phyloP scores from a whole-genome alignment of 352 stramenopile species.

The Sclerospora graminicola region DNA sequence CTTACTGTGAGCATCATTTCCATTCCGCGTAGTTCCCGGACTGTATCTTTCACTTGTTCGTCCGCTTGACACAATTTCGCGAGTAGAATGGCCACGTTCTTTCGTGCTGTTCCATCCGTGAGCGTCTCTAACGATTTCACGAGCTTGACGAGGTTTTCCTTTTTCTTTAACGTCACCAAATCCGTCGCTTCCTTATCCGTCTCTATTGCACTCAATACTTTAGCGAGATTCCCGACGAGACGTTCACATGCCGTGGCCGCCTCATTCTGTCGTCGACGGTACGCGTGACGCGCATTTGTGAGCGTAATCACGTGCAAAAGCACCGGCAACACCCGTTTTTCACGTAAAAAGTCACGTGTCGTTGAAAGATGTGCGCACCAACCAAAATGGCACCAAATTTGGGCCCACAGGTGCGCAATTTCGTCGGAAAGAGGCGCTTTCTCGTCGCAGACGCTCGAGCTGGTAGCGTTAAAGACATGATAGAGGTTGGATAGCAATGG shows the following conservation, averaged over 20 bases:
- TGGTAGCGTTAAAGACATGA: too few species aligned
- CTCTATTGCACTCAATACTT: conserved; percentile 50
- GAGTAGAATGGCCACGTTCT: conserved; percentile 72
- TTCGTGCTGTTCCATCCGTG: conserved; percentile 41
- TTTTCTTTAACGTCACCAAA: conserved; percentile 14
- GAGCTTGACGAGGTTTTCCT: conserved; percentile 21
- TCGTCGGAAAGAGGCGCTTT: conserved; percentile 28
- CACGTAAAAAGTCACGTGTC: conserved; percentile 28
- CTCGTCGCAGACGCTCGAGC: too few species aligned
- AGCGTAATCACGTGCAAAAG: conserved; percentile 34
- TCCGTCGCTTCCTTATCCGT: conserved; percentile 9
- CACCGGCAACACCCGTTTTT: conserved; percentile 19
- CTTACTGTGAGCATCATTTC: conserved; percentile 73
- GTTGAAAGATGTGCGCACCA: too few species aligned
- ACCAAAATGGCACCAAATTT: too few species aligned
- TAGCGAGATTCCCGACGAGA: conserved; percentile 54
- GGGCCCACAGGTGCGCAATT: conserved; percentile 47
- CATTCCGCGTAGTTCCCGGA: conserved; percentile 57
- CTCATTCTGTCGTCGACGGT: too few species aligned
- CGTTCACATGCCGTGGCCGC: conserved; percentile 36
- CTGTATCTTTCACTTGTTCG: conserved; percentile 29
- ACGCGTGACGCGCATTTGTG: conserved; percentile 20
- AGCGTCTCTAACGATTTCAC: conserved; percentile 36
- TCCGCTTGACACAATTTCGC: conserved; percentile 56
- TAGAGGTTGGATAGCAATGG: conserved; percentile 13